Evolutionary conservation across 345 rosid species (phyloP), one percentile per base, ranked within the genome.

Genomic region (Eucalyptus microcorys): DNA sequence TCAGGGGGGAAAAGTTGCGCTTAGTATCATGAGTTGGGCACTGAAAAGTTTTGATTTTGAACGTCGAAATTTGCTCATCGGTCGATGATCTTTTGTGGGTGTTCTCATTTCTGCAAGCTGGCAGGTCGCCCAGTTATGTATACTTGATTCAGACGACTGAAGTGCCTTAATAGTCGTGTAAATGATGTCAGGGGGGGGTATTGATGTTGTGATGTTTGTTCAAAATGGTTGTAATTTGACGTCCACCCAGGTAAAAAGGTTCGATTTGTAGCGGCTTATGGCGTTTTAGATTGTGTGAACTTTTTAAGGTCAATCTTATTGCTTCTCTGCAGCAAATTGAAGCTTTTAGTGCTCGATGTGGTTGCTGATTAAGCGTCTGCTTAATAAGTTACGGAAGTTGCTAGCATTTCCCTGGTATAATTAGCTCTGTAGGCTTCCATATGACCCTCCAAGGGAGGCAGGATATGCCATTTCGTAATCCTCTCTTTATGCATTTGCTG

Each of bases 271-370:
- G 45, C 1, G 27, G 83, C 47, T 76, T 76, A 5, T 76, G 47
- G 83, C 83, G 15, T 76, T 76, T 76, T 40, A 21, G 83, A 40
- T 76, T 0, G 15, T 27, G 32, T 59, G 68, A 59, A 27, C 68
- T 59, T 27, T 59, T 59, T 27, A 27, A 11, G 68, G 0, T 26
- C 68, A 59, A 59, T 59, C 4, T 0, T 59, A 12, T 59, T 59
- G 32, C 16, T 26, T 8, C 16, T 0, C 68, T 59, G 32, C 68
- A 0, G 32, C 68, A 59, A 21, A 11, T 11, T 11, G 83, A 37
- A 76, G 15, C 83, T 40, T 37, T 10, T 76, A 21, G 83, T 22
- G 4, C 45, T 17, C 2, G 79, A 16, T 4, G 22, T 7, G 26
- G 83, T 76, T 40, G 30, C 47, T 76, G 47, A 40, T 76, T 76